Base-by-base conservation (phyloP, 805 yeast species). In the Starmerella gropengiesseri region DNA sequence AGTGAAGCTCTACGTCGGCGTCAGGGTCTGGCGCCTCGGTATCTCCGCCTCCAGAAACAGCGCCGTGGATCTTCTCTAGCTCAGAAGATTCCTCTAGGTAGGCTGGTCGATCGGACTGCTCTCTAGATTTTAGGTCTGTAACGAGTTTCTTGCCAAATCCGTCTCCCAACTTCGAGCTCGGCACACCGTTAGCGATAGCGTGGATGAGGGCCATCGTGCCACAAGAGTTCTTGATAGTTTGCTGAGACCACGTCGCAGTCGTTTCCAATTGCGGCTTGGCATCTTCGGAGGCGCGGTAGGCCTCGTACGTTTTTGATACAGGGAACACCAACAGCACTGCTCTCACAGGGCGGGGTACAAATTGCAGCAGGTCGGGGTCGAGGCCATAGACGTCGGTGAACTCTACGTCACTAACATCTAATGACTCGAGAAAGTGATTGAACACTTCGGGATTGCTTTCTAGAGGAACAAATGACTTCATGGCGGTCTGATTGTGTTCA, bases 381-480 rank as follows among this genome's bases (percentile, higher is more conserved):
- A 89, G 62, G 0, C 95, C 82, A 58, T 75, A 86, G 2, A 89
- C 80, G 56, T 89, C 98, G 43, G 73, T 75, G 61, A 85, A 89
- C 12, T 77, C 66, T 2, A 70, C 58, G 1, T 75, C 71, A 0
- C 76, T 58, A 5, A 87, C 65, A 0, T 96, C 96, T 31, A 91
- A 59, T 19, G 69, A 69, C 25, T 64, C 68, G 2, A 86, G 81
- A 53, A 85, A 77, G 0, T 65, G 65, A 7, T 81, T 74, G 64
- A 89, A 87, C 6, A 89, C 75, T 8, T 71, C 79, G 0, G 98
- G 98, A 54, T 86, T 84, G 7, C 93, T 82, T 59, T 91, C 98
- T 26, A 89, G 63, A 3, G 97, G 97, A 20, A 31, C 45, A 17
- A 47, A 47, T 3, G 41, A 12, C 20, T 40, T 43, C 49, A 38